Conservation (phyloP, 2,329 filamentous ascomycete species). For the Fusarium coicis region DNA sequence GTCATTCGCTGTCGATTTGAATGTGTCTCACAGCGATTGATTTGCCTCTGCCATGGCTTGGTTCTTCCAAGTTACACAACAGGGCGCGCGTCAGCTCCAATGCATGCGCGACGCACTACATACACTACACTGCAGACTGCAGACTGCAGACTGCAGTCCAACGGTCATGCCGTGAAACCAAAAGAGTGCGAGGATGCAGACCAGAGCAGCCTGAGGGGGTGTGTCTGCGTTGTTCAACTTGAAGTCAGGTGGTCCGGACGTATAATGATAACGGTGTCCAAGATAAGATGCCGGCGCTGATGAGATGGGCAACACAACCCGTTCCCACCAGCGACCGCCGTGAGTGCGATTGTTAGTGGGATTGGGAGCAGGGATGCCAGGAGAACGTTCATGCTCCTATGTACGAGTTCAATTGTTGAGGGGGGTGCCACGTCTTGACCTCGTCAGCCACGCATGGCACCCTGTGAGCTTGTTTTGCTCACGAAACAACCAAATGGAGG, state of each 20-base stretch:
- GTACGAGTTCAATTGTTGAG: neutral
- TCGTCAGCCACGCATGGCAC: constrained; percentile 21
- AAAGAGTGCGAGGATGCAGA: constrained; percentile 3
- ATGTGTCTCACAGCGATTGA: constrained; percentile 4
- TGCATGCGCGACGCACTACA: constrained; percentile 32
- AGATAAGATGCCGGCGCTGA: constrained; percentile 35
- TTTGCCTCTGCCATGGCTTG: constrained; percentile 2
- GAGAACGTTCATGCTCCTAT: neutral
- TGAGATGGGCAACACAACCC: constrained; percentile 15
- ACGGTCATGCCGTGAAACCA: constrained; percentile 41
- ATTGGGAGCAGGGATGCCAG: constrained; percentile 1
- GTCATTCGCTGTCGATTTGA: neutral
- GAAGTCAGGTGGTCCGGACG: constrained; percentile 16
- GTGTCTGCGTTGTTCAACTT: constrained; percentile 34
- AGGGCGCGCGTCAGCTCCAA: constrained; percentile 30
- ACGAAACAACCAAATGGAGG: neutral
- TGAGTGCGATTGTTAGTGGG: neutral
- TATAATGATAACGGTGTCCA: constrained; percentile 20
- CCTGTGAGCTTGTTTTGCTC: constrained; percentile 6
- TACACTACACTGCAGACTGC: neutral
- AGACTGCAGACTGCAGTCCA: constrained; percentile 20
- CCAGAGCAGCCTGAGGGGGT: constrained; percentile 16
- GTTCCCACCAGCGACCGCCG: neutral
- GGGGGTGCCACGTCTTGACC: constrained; percentile 24
- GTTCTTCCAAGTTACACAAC: constrained; percentile 30